Evolutionary conservation across 2,329 filamentous ascomycete genomes (phyloP), one percentile per base, ranked within the genome.

Genomic region (Colletotrichum sp.): DNA sequence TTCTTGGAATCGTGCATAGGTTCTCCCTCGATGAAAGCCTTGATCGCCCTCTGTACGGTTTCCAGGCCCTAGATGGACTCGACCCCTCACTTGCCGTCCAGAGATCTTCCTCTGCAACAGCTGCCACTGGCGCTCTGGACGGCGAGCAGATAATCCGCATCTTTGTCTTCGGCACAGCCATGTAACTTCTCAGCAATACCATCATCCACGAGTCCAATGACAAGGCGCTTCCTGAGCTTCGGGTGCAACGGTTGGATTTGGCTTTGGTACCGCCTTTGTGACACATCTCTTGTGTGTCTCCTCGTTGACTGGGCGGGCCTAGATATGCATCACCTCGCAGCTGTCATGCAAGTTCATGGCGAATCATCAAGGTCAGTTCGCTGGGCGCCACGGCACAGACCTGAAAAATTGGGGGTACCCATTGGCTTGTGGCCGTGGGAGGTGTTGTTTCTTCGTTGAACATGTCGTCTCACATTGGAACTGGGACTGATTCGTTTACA

Each of bases 361-460:
- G 65, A 57, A 73, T 63, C 10, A 57, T 24, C 48, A 61, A 59
- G 83, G 84, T 81, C 9, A 82, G 85, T 57, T 80, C 80, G 1
- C 82, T 86, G 79, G 84, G 84, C 14, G 80, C 83, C 7, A 78
- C 83, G 8, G 84, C 85, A 6, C 85, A 86, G 72, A 80, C 85
- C 39, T 82, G 85, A 43, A 83, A 84, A 28, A 13, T 52, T 81
- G 86, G 3, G 84, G 85, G 85, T 83, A 3, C 83, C 83, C 3
- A 81, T 87, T 59, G 83, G 81, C 8, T 78, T 86, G 8, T 86
- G 8, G 84, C 85, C 1, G 81, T 85, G 8, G 81, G 67, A 81
- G 30, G 79, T 24, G 28, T 65, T 52, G 57, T 48, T 68, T 59
- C 43, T 57, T 59, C 21, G n/a, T 65, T 65, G 60, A 65, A 65